phyloP scores from a whole-genome alignment of 352 stramenopile genomes.

The Phytophthora meadii region DNA sequence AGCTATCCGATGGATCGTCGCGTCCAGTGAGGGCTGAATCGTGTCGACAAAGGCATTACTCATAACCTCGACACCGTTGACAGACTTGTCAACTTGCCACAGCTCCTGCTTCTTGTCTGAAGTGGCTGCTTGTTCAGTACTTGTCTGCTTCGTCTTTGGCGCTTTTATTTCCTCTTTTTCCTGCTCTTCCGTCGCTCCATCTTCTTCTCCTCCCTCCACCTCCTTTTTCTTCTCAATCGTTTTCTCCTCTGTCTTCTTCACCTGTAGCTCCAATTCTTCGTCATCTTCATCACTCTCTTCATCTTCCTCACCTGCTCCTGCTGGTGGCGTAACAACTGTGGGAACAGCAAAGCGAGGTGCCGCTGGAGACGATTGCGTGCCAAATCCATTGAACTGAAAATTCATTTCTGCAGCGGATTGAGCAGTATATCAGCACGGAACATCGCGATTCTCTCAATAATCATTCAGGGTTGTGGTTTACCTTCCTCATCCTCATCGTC shows the following conservation, averaged over 20 bases:
- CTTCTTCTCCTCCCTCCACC: slow-evolving; percentile 12
- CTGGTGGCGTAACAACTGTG: slow-evolving; percentile 29
- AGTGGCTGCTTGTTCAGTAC: background rate
- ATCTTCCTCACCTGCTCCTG: slow-evolving; percentile 20
- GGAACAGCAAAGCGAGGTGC: slow-evolving; percentile 42
- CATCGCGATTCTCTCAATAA: too few relatives aligned
- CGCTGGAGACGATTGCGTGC: slow-evolving; percentile 23
- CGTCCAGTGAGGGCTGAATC: slow-evolving; percentile 68
- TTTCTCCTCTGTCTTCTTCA: slow-evolving; percentile 15
- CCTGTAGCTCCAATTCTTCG: background rate
- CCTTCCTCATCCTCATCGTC: slow-evolving; percentile 76
- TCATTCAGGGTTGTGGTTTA: background rate
- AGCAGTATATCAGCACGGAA: slow-evolving; percentile 2
- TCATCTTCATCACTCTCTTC: slow-evolving; percentile 54
- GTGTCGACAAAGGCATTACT: slow-evolving; percentile 56
- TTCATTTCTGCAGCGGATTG: slow-evolving; percentile 41
- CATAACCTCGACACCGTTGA: slow-evolving; percentile 67
- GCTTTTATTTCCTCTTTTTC: slow-evolving; percentile 13
- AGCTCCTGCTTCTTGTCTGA: slow-evolving; percentile 28
- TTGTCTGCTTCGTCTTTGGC: slow-evolving; percentile 9
- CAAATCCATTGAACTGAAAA: slow-evolving; percentile 59
- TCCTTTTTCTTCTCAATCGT: slow-evolving; percentile 1
- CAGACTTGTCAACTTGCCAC: slow-evolving; percentile 49
- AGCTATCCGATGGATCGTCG: slow-evolving; percentile 73
- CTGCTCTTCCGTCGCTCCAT: slow-evolving; percentile 7